Percentiles rank a stretch among this genome's conserved stretches.
Evolutionary conservation across 1,284 basidiomycete species (phyloP).

Genomic region (Volvariella surrecta): DNA sequence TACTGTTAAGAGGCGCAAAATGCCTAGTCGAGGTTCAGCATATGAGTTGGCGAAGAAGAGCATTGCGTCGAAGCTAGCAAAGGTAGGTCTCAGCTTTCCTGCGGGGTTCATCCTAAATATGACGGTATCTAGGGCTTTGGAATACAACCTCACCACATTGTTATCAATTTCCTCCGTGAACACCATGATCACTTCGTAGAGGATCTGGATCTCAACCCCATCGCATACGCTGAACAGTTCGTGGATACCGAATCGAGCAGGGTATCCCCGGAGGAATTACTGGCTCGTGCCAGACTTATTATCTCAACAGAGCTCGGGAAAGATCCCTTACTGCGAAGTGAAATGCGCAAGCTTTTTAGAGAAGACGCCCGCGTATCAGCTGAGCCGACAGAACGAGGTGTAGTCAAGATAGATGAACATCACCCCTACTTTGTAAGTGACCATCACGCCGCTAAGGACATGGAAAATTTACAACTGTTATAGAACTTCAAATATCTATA

Average conservation of each 20-base stretch:
- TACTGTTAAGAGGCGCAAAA: conserved; percentile 57
- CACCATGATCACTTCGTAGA: conserved; percentile 64
- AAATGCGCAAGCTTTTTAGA: conserved; percentile 75
- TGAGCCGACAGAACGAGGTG: conserved; percentile 87
- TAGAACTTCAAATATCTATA: conserved; percentile 95
- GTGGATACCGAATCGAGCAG: conserved; percentile 56
- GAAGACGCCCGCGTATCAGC: conserved; percentile 76
- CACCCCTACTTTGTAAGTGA: conserved; percentile 81
- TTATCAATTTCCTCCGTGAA: conserved; percentile 65
- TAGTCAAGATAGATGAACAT: conserved; percentile 83
- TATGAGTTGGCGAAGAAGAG: conserved; percentile 85
- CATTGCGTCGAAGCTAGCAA: conserved; percentile 65
- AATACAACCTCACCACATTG: conserved; percentile 71
- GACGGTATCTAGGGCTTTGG: conserved; percentile 57
- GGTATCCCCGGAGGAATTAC: conserved; percentile 51
- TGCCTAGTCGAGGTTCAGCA: conserved; percentile 77
- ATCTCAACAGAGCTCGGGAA: conserved; percentile 88
- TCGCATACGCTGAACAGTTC: conserved; percentile 71
- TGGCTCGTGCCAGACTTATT: conserved; percentile 76
- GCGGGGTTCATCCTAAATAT: conserved; percentile 7
- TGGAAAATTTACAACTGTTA: conserved; percentile 8
- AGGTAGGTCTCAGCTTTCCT: conserved; percentile 34
- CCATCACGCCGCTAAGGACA: not conserved
- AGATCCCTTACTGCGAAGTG: conserved; percentile 83
- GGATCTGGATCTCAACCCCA: conserved; percentile 68